Evolutionary conservation across 257 asterid genomes (phyloP).

Genomic region (Solanum corneliomulleri): DNA sequence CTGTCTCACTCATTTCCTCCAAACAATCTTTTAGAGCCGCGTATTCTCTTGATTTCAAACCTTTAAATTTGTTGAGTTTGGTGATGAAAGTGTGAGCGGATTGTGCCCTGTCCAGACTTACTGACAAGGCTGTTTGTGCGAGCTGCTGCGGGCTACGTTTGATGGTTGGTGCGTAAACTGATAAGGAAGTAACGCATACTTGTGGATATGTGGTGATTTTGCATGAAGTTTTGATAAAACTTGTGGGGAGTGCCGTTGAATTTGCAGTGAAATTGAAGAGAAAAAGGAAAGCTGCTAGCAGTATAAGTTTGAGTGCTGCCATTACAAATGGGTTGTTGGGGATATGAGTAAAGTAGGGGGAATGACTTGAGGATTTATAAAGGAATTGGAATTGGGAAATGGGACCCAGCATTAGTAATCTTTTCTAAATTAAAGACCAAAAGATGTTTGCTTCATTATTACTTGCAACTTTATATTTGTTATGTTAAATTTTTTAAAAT

Average conservation of each 20-base stretch:
- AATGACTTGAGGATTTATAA: not conserved
- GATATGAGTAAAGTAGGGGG: too few relatives aligned
- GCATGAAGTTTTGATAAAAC: constrained; percentile 7
- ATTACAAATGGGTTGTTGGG: not conserved
- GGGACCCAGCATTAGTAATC: not conserved
- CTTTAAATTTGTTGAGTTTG: not conserved
- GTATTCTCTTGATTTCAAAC: constrained; percentile 4
- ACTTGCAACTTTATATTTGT: too few relatives aligned
- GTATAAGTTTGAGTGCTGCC: constrained; percentile 1
- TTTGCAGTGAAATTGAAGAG: not conserved
- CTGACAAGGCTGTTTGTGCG: constrained; percentile 2
- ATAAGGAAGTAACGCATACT: constrained; percentile 2
- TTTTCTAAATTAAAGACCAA: not conserved
- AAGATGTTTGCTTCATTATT: not conserved
- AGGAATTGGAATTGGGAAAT: not conserved
- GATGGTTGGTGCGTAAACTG: constrained; percentile 1
- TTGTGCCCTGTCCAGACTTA: constrained; percentile 4
- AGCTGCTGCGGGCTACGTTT: constrained; percentile 6
- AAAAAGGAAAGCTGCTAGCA: not conserved
- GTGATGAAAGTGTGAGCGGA: not conserved
- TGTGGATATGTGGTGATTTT: constrained; percentile 6
- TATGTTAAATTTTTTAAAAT: too few relatives aligned
- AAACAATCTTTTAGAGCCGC: constrained; percentile 11
- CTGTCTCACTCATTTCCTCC: constrained; percentile 4
- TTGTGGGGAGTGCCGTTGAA: not conserved